A percentile compares a stretch with the other conserved stretches of the same genome.
phyloP scores from a whole-genome alignment of 164 flowering plant genomes.

The Tetrastigma voinierianum region DNA sequence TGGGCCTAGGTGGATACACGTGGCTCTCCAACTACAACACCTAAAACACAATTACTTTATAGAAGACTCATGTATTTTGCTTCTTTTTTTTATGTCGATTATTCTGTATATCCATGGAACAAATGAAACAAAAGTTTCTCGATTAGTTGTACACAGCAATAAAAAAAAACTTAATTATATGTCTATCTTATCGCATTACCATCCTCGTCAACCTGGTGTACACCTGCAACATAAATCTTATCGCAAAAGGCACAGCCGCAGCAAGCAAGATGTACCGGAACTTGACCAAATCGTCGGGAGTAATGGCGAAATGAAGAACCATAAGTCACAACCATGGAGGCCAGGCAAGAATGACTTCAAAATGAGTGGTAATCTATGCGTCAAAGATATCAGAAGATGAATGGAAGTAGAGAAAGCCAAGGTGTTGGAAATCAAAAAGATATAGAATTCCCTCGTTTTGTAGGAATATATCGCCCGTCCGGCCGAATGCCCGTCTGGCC shows the following conservation, averaged over 20 bases:
- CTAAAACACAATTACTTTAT: too few species aligned
- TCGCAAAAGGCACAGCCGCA: conserved; percentile 11
- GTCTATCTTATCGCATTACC: too few species aligned
- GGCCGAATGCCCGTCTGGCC: neutral
- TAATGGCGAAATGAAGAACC: conserved; percentile 13
- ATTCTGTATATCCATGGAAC: too few species aligned
- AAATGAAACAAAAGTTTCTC: too few species aligned
- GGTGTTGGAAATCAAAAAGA: conserved; percentile 16
- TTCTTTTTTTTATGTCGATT: too few species aligned
- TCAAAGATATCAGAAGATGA: conserved; percentile 12
- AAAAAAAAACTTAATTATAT: too few species aligned
- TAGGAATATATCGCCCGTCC: conserved; percentile 12
- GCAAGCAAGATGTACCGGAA: conserved; percentile 10
- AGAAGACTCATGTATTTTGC: too few species aligned
- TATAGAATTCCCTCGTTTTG: neutral
- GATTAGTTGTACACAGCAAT: too few species aligned
- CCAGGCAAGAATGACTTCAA: conserved; percentile 12
- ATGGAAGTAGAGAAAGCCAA: conserved; percentile 18
- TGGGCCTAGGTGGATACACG: too few species aligned
- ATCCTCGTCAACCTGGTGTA: neutral
- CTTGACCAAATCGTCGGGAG: conserved; percentile 13
- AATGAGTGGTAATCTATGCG: conserved; percentile 15
- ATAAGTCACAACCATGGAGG: conserved; percentile 17
- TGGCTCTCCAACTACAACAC: too few species aligned
- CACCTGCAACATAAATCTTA: neutral